Evolutionary conservation across 2,329 filamentous ascomycete genomes (phyloP), one percentile per base, ranked within the genome.

Genomic region (Scedosporium aurantiacum): DNA sequence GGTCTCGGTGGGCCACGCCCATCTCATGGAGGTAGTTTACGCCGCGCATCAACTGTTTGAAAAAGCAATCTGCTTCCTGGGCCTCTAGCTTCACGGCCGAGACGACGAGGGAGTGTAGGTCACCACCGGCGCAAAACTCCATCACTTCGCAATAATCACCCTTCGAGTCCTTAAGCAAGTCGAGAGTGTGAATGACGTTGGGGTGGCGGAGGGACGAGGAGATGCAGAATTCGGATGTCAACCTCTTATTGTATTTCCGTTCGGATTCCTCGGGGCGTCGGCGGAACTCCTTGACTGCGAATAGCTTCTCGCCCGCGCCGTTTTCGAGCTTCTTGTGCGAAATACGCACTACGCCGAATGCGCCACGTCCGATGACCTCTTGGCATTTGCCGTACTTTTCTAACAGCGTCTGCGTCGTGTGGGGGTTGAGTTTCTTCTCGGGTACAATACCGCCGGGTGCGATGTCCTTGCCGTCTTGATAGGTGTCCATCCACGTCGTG

Each of bases 11-110:
- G 12, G 94, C 93, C 27, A 99, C 94, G 62, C 94, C 94, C 94
- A 97, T 99, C 72, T 97, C 93, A 75, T 99, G 94, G 79, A 99
- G 91, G 73, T 99, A 99, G 75, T 97, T 93, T 60, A 99, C 94
- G 64, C 94, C 94, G 62, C 94, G 90, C 93, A 99, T 97, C 75
- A 97, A 86, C 75, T 99, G 94, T 77, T 97, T 96, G 81, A 99
- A 99, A 74, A 94, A 95, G 76, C 94, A 99, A 73, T 99, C 94
- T 63, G 94, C 93, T 75, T 99, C 94, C 63, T 85, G 80, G 32
- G 95, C 90, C 72, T 94, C 92, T 21, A 99, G 85, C 74, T 96
- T 96, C 63, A 90, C 90, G 43, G 91, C 91, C 5, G 94, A 86
- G 32, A 97, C 84, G 21, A 99, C 89, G 4, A 99, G 82, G 0